A percentile compares a stretch with the other conserved stretches of the same genome.
Evolutionary conservation across 1,284 basidiomycete species (phyloP).

Genomic region (Cryptococcus hybrid): DNA sequence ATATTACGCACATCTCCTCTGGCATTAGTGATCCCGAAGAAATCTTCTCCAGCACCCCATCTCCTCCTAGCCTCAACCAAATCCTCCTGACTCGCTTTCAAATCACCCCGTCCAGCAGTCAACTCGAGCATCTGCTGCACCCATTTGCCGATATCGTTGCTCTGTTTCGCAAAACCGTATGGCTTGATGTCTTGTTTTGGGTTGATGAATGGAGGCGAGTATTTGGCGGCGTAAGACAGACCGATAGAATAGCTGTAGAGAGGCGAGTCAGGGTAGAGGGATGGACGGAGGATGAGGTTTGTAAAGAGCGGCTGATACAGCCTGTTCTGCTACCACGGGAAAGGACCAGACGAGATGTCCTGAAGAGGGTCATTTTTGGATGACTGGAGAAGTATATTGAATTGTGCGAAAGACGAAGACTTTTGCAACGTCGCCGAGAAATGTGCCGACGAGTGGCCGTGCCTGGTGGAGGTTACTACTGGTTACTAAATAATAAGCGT

Average conservation of each 20-base stretch:
- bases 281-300: neutral
- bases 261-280: slow-evolving; percentile 17
- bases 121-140: slow-evolving; percentile 33
- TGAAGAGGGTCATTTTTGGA: too few species aligned
- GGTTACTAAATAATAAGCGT: too few species aligned
- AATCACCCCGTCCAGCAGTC: slow-evolving; percentile 40
- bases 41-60: slow-evolving; percentile 48
- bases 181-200: slow-evolving; percentile 5
- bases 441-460: too few species aligned
- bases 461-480: too few species aligned
- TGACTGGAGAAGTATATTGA: too few species aligned
- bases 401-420: too few species aligned
- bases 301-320: neutral
- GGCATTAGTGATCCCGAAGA: slow-evolving; percentile 32
- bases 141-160: slow-evolving; percentile 32
- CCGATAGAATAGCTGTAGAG: slow-evolving; percentile 43
- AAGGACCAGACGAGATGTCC: too few species aligned
- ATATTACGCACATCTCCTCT: slow-evolving; percentile 30
- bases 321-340: too few species aligned
- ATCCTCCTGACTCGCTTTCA: slow-evolving; percentile 18
- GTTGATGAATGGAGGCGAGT: slow-evolving; percentile 45
- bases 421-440: too few species aligned
- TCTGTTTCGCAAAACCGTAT: slow-evolving; percentile 12
- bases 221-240: slow-evolving; percentile 47
- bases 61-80: slow-evolving; percentile 20